Conservation (phyloP, 257 asterid genomes). For the Avicennia marina region DNA sequence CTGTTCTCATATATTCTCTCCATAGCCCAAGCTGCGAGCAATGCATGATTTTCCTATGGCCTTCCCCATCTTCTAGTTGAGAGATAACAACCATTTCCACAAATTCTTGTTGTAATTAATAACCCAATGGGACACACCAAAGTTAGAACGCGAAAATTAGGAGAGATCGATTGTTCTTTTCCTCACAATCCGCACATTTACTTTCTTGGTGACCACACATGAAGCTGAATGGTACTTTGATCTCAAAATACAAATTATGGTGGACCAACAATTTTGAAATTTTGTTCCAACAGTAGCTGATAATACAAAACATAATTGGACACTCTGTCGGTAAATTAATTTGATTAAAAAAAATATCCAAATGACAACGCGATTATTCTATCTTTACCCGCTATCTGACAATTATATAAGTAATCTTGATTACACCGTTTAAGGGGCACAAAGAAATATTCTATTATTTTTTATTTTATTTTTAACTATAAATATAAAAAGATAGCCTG, state of each 20-base stretch:
- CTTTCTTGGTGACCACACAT: background rate
- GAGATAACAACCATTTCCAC: conserved; percentile 14
- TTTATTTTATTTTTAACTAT: background rate
- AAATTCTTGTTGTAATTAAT: background rate
- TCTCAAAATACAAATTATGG: background rate
- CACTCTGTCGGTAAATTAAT: background rate
- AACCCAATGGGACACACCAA: conserved; percentile 7
- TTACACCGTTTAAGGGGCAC: background rate
- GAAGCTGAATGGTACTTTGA: background rate
- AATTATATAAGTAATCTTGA: background rate
- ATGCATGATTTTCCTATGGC: conserved; percentile 12
- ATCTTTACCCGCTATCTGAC: background rate
- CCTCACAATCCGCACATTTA: too few species aligned
- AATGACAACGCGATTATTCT: background rate
- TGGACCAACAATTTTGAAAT: background rate
- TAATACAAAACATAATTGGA: background rate
- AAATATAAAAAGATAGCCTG: background rate
- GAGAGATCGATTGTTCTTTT: too few species aligned
- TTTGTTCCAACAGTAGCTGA: background rate
- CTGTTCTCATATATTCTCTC: conserved; percentile 19
- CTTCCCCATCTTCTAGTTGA: conserved; percentile 14
- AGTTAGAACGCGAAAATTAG: conserved; percentile 6
- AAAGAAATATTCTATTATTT: background rate
- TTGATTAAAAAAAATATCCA: too few species aligned
- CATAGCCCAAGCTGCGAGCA: conserved; percentile 6